Evolutionary conservation across 2,329 filamentous ascomycete genomes (phyloP), one percentile per base, ranked within the genome.

Genomic region (Aspergillus quadricinctus): DNA sequence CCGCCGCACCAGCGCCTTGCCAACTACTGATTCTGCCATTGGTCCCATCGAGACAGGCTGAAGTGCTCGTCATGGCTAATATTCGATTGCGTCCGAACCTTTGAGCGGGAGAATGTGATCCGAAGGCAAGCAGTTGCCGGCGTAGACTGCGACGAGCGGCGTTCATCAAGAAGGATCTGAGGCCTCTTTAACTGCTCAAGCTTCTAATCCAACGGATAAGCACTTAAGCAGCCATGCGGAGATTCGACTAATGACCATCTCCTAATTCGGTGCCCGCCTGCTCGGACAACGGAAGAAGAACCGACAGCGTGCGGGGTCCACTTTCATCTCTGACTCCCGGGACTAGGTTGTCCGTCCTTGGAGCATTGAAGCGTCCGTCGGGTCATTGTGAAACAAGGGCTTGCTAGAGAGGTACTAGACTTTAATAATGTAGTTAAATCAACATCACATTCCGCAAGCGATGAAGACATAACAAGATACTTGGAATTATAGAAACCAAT

Each of bases 1-100:
- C 80, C 2, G 82, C 80, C 1, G 80, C 78, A 21, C 81, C 81
- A 23, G 80, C 75, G 10, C 69, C 70, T 3, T 74, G 66, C 75
- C 75, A 77, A 52, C 69, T 62, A 51, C 61, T 75, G 25, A 50
- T 50, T 49, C 63, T 63, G 57, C 56, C 61, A 56, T 61, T 62
- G 21, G 27, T 46, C 41, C 55, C 63, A 52, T 59, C 41, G 23
- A 56, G 54, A 9, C 59, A 25, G 11, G 62, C 65, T 10, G 62
- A 61, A 21, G 62, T 55, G 29, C 61, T 63, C 23, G 61, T 61
- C 60, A 69, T 68, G 31, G 60, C 49, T 11, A 64, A 50, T 41
- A 49, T 59, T 28, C 58, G 54, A n/a, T 53, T 49, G 49, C 19
- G 40, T 35, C 48, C 52, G 29, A 58, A 8, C 41, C 51, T 57